phyloP scores from a whole-genome alignment of 441 rosid species.

The Kokia cookei region DNA sequence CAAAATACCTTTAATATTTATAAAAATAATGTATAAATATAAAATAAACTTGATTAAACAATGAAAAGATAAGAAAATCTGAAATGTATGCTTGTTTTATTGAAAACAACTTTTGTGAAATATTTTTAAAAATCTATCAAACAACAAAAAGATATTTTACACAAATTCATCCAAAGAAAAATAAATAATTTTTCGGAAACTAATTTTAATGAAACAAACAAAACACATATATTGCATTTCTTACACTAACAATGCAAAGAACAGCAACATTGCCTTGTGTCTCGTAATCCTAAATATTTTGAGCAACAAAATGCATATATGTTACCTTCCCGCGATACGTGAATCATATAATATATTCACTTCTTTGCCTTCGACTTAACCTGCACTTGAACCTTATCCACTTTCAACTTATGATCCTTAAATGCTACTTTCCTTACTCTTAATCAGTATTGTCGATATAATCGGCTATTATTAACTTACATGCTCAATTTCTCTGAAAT shows the following conservation, averaged over 20 bases:
- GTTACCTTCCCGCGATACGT: constrained; percentile 78
- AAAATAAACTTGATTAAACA: too few relatives aligned
- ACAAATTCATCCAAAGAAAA: too few relatives aligned
- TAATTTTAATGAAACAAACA: too few relatives aligned
- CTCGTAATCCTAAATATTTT: neutral
- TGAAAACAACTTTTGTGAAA: too few relatives aligned
- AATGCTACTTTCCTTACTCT: neutral
- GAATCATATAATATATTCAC: constrained; percentile 75
- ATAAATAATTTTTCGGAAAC: too few relatives aligned
- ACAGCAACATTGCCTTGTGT: neutral
- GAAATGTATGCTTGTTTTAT: too few relatives aligned
- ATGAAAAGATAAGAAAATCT: too few relatives aligned
- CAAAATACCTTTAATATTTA: too few relatives aligned
- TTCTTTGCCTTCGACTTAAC: constrained; percentile 54
- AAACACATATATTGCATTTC: neutral
- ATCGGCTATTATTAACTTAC: neutral
- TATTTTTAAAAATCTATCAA: too few relatives aligned
- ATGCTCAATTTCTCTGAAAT: neutral
- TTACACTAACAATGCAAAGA: neutral
- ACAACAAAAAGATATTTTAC: too few relatives aligned
- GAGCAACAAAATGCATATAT: constrained; percentile 23
- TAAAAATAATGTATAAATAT: too few relatives aligned
- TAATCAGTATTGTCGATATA: neutral
- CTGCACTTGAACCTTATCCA: constrained; percentile 27
- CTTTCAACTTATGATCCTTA: neutral